Evolutionary conservation across 2,329 filamentous ascomycete genomes (phyloP), one percentile per base, ranked within the genome.

Genomic region (Colletotrichum paranaense): DNA sequence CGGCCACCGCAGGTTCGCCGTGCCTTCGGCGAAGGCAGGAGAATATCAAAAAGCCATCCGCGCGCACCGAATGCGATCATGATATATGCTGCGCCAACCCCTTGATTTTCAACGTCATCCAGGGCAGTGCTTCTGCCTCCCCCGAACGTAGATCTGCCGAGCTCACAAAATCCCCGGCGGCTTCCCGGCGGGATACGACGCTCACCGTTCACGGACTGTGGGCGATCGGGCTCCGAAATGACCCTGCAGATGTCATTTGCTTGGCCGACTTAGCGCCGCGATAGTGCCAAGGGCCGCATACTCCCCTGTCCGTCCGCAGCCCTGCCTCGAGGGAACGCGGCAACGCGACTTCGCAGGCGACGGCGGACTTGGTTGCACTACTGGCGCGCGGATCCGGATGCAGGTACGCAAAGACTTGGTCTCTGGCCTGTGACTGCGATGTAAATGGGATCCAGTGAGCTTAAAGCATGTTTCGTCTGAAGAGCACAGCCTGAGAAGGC

Each of bases 401-500:
- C 59, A 55, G n/a, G 12, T 46, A 19, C 30, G n/a, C 52, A 26
- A 53, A 35, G 35, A 55, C 46, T 28, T 14, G 14, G 7, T 9
- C 46, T 35, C 38, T 30, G 7, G 28, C 30, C n/a, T 35, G 60
- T 60, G 26, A 22, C 57, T 35, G 60, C 56, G n/a, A 28, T 68
- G 67, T 8, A 42, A n/a, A 49, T 19, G n/a, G 58, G 16, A 6
- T 14, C 57, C 14, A 32, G 19, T 26, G 46, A 62, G 52, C 64
- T 52, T 32, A 57, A 68, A 58, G 38, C 42, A 49, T 57, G 64
- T 68, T 72, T 63, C 65, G 58, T 72, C 69, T 32, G 69, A 72
- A 63, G 16, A 26, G 65, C 69, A 72, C 58, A 68, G 58, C 38
- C 64, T 42, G n/a, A 35, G n/a, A 26, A 14, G 24, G 14, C 26